phyloP scores from a whole-genome alignment of 257 asterid genomes.

The Fraxinus excelsior region DNA sequence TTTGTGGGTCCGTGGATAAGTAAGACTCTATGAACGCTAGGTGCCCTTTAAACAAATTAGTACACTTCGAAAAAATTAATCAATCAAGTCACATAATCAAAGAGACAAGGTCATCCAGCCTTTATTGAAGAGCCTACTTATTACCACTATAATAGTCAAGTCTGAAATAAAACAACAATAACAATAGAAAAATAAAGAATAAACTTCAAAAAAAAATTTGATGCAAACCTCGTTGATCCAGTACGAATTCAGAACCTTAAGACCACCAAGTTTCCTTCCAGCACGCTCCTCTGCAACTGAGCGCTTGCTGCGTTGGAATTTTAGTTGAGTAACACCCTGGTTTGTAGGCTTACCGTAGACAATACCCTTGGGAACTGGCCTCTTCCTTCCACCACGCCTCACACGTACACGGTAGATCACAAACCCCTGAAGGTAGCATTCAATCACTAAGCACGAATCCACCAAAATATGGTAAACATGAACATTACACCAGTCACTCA shows the following conservation, averaged over 20 bases:
- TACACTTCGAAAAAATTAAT: not conserved
- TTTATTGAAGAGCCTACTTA: not conserved
- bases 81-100: not conserved
- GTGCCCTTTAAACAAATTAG: not conserved
- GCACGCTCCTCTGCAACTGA: slow-evolving; percentile 44
- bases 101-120: not conserved
- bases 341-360: slow-evolving; percentile 42
- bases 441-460: not conserved
- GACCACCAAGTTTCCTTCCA: slow-evolving; percentile 38
- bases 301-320: slow-evolving; percentile 42
- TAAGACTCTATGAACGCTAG: not conserved
- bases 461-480: not conserved
- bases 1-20: not conserved
- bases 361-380: slow-evolving; percentile 40
- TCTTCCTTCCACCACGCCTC: slow-evolving; percentile 40
- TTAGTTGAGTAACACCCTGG: slow-evolving; percentile 43
- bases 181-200: not conserved
- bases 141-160: not conserved
- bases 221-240: slow-evolving; percentile 37
- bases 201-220: not conserved
- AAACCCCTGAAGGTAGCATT: slow-evolving; percentile 25
- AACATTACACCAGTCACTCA: not conserved
- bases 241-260: slow-evolving; percentile 37
- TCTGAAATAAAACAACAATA: too few relatives aligned
- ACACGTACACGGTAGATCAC: slow-evolving; percentile 39